These are phyloP conservation scores for Serendipita vermifera DNA, from an alignment of 768 basidiomycete genomes.

Conservation along the genomic window DNA sequence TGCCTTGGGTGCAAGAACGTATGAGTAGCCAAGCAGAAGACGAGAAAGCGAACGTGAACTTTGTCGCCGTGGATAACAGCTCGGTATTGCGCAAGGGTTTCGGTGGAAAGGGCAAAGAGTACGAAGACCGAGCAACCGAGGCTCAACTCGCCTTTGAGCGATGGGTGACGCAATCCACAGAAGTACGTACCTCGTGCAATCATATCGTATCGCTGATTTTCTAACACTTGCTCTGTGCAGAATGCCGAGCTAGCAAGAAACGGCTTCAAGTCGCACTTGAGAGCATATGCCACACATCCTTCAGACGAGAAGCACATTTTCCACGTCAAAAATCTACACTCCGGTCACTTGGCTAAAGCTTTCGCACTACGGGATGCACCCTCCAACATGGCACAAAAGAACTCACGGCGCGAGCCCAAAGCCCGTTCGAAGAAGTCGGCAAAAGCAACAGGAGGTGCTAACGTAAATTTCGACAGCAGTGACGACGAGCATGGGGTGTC, in stretches of 20 bases:
- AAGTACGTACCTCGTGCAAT: constrained; percentile 35
- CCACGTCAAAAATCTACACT: constrained; percentile 85
- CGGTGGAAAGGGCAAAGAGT: constrained; percentile 69
- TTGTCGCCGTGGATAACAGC: constrained; percentile 54
- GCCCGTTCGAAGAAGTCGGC: constrained; percentile 16
- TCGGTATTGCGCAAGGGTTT: constrained; percentile 67
- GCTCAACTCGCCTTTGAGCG: constrained; percentile 91
- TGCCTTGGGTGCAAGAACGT: constrained; percentile 72
- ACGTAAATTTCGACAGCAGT: constrained; percentile 14
- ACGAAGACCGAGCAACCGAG: constrained; percentile 83
- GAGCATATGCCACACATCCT: constrained; percentile 96
- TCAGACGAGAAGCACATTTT: constrained; percentile 92
- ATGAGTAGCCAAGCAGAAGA: constrained; percentile 47
- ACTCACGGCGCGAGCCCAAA: constrained; percentile 1
- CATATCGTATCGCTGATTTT: constrained; percentile 7
- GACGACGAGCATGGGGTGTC: constrained; percentile 32
- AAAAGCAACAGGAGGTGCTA: constrained; percentile 27
- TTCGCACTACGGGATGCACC: constrained; percentile 86
- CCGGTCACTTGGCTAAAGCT: constrained; percentile 87
- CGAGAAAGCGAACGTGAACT: constrained; percentile 30
- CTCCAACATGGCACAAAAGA: constrained; percentile 21
- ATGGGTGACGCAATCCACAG: constrained; percentile 67
- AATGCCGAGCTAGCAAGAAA: constrained; percentile 63
- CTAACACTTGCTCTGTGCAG: constrained; percentile 29
- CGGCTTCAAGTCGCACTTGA: constrained; percentile 84